Percentiles rank a stretch among this genome's conserved stretches.
These are phyloP conservation scores for Brachypodium distachyon DNA, from an alignment of 202 grass and related monocot species.

Conservation along the genomic window DNA sequence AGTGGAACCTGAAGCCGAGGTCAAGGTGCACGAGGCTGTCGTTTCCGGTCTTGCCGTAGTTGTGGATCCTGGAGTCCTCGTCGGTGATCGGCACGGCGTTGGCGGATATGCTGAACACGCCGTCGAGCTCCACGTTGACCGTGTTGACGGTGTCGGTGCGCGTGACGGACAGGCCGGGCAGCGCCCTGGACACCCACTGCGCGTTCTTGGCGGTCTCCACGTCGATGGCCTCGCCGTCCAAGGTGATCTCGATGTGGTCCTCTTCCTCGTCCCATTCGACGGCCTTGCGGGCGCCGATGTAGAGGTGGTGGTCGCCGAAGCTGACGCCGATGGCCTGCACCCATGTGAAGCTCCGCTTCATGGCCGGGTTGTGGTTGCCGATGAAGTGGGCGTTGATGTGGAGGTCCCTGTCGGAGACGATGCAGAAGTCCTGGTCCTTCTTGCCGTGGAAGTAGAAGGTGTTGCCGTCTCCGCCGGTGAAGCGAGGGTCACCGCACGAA, in stretches of 20 bases:
- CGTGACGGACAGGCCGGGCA: slow-evolving; percentile 1
- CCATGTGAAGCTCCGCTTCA: slow-evolving; percentile 49
- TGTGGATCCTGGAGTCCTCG: slow-evolving; percentile 35
- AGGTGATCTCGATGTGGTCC: slow-evolving; percentile 23
- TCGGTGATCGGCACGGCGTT: slow-evolving; percentile 39
- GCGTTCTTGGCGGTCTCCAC: slow-evolving; percentile 17
- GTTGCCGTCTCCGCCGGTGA: slow-evolving; percentile 51
- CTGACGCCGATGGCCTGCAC: slow-evolving; percentile 42
- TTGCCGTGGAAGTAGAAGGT: slow-evolving; percentile 61
- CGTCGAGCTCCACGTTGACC: slow-evolving; percentile 11
- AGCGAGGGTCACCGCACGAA: slow-evolving; percentile 47
- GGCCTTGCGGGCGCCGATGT: slow-evolving; percentile 25
- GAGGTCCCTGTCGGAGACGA: slow-evolving; percentile 27
- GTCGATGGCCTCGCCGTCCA: slow-evolving; percentile 25
- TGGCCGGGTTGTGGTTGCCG: slow-evolving; percentile 22
- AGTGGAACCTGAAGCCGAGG: slow-evolving; percentile 37
- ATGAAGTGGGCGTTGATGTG: slow-evolving; percentile 69
- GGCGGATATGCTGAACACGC: slow-evolving; percentile 28
- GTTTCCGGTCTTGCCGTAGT: slow-evolving; percentile 27
- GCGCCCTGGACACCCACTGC: slow-evolving; percentile 23
- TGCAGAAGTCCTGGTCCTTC: slow-evolving; percentile 46
- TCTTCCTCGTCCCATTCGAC: slow-evolving; percentile 39
- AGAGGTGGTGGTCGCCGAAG: slow-evolving; percentile 28
- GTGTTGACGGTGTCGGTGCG: slow-evolving; percentile 25
- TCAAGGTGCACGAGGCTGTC: slow-evolving; percentile 53